Evolutionary conservation across 441 rosid genomes (phyloP).

Genomic region (Biscutella laevigata): DNA sequence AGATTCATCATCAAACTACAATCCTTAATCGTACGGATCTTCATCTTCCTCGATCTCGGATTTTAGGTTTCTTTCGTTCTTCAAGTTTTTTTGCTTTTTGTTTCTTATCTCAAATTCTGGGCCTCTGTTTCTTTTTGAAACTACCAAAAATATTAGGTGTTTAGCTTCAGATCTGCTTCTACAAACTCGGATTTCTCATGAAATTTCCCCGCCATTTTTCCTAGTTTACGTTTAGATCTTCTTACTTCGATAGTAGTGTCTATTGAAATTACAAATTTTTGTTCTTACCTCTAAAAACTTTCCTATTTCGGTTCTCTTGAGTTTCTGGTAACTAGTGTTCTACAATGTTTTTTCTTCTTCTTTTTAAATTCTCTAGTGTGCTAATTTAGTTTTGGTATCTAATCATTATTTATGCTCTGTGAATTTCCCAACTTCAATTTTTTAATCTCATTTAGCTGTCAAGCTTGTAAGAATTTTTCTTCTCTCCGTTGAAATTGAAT

Average conservation of each 20-base stretch:
- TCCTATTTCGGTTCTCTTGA: neutral
- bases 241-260: neutral
- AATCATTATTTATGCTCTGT: neutral
- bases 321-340: neutral
- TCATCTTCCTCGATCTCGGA: slow-evolving; percentile 10
- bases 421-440: neutral
- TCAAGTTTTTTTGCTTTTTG: neutral
- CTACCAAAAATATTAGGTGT: neutral
- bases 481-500: neutral
- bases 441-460: neutral
- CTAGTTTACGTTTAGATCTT: slow-evolving; percentile 6
- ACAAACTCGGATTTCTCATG: neutral
- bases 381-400: neutral
- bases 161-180: slow-evolving; percentile 7
- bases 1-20: too few species aligned
- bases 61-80: slow-evolving; percentile 2
- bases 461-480: neutral
- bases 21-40: too few species aligned
- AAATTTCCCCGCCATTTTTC: neutral
- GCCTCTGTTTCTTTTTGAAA: slow-evolving; percentile 7
- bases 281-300: neutral
- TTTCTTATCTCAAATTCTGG: neutral
- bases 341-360: neutral
- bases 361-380: neutral
- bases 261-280: neutral